Evolutionary conservation across 2,329 filamentous ascomycete species (phyloP), one percentile per base, ranked within the genome.

Genomic region (Botryotinia convoluta): DNA sequence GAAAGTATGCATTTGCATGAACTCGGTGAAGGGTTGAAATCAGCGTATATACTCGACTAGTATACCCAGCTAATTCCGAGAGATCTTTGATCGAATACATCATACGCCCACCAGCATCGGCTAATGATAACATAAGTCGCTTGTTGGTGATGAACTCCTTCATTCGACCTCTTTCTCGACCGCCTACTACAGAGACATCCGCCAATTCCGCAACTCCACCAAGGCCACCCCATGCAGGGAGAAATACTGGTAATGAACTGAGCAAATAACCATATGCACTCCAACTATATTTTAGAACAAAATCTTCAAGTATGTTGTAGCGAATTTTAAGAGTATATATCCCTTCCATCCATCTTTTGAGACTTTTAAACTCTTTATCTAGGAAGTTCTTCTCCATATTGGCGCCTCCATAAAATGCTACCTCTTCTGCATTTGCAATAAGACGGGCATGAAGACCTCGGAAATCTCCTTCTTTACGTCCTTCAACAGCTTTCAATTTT

Each of bases 81-180:
- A 99, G 89, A 80, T 99, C 97, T 83, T 99, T 99, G 86, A 99
- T 97, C 75, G 93, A 96, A 85, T 99, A 99, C 96, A 99, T 99
- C 94, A 99, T 98, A 64, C 96, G 89, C 39, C 95, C 95, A 74
- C 96, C 96, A 2, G 96, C 96, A 83, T 99, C 96, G 16, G 96
- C 96, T 54, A 99, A 88, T 26, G 95, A 98, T 45, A 99, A 88
- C 96, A 99, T 98, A 57, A 99, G 90, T 7, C 96, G 91, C 83
- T 99, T 98, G 84, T 99, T 99, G 20, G 96, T 99, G 83, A 99
- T 98, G 83, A 99, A 99, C 48, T 97, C 94, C 84, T 97, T 96
- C 93, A 98, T 99, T 59, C 97, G 93, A 73, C 91, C 90, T 64
- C 93, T 89, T 82, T 97, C 93, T 42, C 92, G 88, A 42, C 88